Base-by-base conservation (phyloP, 371 early-diverging fungal species). In the Syncephalastrum racemosum region DNA sequence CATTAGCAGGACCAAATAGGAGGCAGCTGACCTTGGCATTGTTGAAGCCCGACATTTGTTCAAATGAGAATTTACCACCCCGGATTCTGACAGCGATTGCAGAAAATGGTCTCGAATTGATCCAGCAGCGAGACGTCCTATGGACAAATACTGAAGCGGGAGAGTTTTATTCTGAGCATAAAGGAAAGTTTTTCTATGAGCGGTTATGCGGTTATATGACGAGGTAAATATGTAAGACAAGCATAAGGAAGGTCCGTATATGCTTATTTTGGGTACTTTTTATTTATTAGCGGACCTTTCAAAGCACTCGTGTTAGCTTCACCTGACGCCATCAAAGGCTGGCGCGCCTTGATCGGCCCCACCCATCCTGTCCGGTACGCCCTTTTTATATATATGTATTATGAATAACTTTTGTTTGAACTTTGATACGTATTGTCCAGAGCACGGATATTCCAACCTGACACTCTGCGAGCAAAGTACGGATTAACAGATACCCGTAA, bases 401-500 rank as follows among this genome's bases (percentile, higher is more conserved):
- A n/a, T n/a, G n/a, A n/a, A n/a, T n/a, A n/a, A n/a, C 47, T 8
- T 15, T 47, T 47, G 47, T 47, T 47, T 18, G 16, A 51, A 12
- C 49, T 13, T 15, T 5, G 20, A 52, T 5, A 18, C 18, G 19
- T 41, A 14, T 46, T 36, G 7, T 20, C 2, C 59, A 89, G 88
- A 42, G 90, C 90, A 22, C 77, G 84, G 46, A 67, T 89, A 2
- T 50, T 77, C 62, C 74, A 78, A 23, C 86, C 87, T 14, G 45
- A 69, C 22, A 83, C 86, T 7, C 64, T 92, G n/a, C 77, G 92
- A 20, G 83, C 91, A 10, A 61, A 79, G 8, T 90, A 83, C 63
- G 92, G 92, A 8, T 58, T 92, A 56, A 91, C 91, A 1, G 91
- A 92, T 56, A 92, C 92, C 10, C 63, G 92, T 12, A 92, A 92